Base-by-base conservation (phyloP, 2,329 filamentous ascomycete genomes). In the Elsinoe batatas region DNA sequence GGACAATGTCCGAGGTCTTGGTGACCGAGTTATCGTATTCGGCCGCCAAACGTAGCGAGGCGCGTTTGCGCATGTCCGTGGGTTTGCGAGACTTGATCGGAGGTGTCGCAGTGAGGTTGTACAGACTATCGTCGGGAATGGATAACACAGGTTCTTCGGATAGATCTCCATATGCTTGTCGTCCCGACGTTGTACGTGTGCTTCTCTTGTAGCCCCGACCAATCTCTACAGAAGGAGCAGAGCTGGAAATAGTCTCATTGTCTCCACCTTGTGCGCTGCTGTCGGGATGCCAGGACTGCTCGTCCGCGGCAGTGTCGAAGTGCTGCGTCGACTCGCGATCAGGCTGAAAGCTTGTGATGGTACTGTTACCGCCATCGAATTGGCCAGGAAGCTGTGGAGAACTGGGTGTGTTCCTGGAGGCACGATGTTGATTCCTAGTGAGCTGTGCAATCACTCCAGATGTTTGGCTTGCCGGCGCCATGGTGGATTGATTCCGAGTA, bases 181-280 rank as follows among this genome's bases (percentile, higher is more conserved):
- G 53, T 15, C 17, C 30, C 4, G 33, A 56, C 4, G 46, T 71
- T 58, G 62, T 65, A 38, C 65, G 65, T 51, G 66, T 65, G 61
- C 67, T 70, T 37, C 68, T 66, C 58, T 71, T 71, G 18, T 69
- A 65, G 32, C 76, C 80, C 55, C 82, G 74, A 44, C 77, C 79
- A 32, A 80, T 65, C 63, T 84, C 81, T 56, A 84, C 72, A 1
- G 79, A 81, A 58, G 22, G 38, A 7, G 11, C 33, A n/a, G 43
- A 30, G 36, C 42, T 47, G 30, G 20, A 13, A 10, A 37, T 10
- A 15, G 32, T 47, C 17, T 18, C 42, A 15, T 35, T 20, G 76
- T 70, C 56, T 72, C 69, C 15, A 65, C 63, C 53, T 69, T 68
- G 64, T 69, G 15, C 15, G 40, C 53, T 47, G 22, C 32, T 38